phyloP scores from a whole-genome alignment of 208 protist species.

The Crithidia expoeki region DNA sequence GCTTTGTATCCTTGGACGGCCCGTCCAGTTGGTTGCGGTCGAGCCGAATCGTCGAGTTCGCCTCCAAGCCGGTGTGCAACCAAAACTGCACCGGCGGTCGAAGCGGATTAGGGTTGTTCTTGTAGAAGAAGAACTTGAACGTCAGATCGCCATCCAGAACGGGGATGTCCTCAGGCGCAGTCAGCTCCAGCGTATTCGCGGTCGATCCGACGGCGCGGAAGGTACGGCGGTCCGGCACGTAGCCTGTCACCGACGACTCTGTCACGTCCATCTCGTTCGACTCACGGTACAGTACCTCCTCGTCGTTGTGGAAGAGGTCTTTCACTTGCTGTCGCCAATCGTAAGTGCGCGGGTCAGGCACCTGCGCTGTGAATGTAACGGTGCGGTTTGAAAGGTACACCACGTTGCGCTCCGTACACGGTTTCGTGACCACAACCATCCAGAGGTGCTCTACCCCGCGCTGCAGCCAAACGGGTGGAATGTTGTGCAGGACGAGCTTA shows the following conservation, averaged over 20 bases:
- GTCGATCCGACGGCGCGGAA: constrained; percentile 17
- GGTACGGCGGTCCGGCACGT: constrained; percentile 26
- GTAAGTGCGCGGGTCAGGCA: constrained; percentile 57
- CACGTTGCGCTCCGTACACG: constrained; percentile 63
- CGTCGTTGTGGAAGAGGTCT: constrained; percentile 56
- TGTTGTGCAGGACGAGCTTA: constrained; percentile 48
- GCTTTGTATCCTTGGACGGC: constrained; percentile 73
- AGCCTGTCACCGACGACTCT: constrained; percentile 27
- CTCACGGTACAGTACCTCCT: constrained; percentile 61
- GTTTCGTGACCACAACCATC: constrained; percentile 64
- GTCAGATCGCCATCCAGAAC: constrained; percentile 59
- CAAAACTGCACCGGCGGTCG: constrained; percentile 75
- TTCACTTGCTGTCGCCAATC: constrained; percentile 56
- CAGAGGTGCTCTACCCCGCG: constrained; percentile 64
- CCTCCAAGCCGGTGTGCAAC: constrained; percentile 74
- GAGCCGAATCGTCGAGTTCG: constrained; percentile 32
- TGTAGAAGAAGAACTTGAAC: constrained; percentile 72
- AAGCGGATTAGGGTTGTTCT: constrained; percentile 72
- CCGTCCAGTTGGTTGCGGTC: constrained; percentile 61
- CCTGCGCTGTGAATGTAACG: constrained; percentile 50
- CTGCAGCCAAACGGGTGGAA: constrained; percentile 58
- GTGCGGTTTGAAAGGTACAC: constrained; percentile 61
- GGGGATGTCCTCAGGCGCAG: constrained; percentile 47
- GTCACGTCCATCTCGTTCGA: constrained; percentile 49
- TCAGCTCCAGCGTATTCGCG: constrained; percentile 45